These are phyloP conservation scores for Pachysolen tannophilus DNA, from an alignment of 805 yeast genomes.

Conservation along the genomic window DNA sequence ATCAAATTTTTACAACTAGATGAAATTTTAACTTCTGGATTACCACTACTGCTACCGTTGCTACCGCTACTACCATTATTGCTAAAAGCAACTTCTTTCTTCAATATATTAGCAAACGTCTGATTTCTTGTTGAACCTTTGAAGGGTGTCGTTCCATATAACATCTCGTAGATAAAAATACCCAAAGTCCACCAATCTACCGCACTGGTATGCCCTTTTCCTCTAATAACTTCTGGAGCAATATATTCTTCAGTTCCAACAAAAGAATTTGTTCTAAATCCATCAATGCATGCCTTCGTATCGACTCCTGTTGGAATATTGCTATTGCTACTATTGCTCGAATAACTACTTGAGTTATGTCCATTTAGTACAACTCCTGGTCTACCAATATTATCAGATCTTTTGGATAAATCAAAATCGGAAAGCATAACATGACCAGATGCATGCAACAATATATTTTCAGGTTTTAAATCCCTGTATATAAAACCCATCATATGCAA, in stretches of 20 bases:
- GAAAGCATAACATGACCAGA: slow-evolving; percentile 98
- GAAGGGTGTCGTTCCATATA: slow-evolving; percentile 93
- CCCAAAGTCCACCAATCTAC: slow-evolving; percentile 99
- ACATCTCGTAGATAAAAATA: slow-evolving; percentile 86
- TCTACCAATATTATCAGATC: slow-evolving; percentile 64
- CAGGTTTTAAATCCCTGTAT: slow-evolving; percentile 94
- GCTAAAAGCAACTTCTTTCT: slow-evolving; percentile 74
- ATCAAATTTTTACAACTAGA: slow-evolving; percentile 74
- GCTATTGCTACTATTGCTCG: slow-evolving; percentile 27
- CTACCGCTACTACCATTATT: slow-evolving; percentile 41
- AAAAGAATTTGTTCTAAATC: slow-evolving; percentile 94
- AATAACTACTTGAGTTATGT: slow-evolving; percentile 17
- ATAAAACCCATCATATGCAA: slow-evolving; percentile 95
- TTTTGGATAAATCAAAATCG: slow-evolving; percentile 93
- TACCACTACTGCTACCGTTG: too few species aligned
- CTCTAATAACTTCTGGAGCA: slow-evolving; percentile 96
- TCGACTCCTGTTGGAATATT: slow-evolving; percentile 56
- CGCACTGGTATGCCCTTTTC: slow-evolving; percentile 95
- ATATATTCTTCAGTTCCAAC: slow-evolving; percentile 99
- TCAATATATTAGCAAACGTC: slow-evolving; percentile 82
- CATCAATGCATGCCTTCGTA: slow-evolving; percentile 92
- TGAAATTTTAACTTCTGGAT: slow-evolving; percentile 41
- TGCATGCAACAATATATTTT: slow-evolving; percentile 87
- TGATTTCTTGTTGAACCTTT: slow-evolving; percentile 85
- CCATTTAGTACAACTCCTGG: slow-evolving; percentile 53